phyloP scores from a whole-genome alignment of 2,329 filamentous ascomycete species.

The Didymella lethalis region DNA sequence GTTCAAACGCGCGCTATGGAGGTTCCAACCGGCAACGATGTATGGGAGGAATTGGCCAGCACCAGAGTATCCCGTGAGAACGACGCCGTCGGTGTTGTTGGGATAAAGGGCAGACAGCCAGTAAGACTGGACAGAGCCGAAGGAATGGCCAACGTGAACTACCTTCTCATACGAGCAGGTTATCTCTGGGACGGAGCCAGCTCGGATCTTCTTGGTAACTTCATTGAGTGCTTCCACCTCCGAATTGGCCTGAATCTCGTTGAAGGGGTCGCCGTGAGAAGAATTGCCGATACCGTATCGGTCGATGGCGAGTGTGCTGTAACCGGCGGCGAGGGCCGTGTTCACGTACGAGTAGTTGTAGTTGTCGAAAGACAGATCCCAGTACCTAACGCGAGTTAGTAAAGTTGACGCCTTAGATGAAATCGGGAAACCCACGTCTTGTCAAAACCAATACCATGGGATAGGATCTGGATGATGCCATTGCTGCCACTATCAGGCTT shows the following conservation, averaged over 20 bases:
- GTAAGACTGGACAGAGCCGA: conserved; percentile 67
- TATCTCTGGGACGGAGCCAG: conserved; percentile 56
- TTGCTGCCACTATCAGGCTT: conserved; percentile 55
- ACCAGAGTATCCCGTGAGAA: conserved; percentile 68
- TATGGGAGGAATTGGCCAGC: conserved; percentile 54
- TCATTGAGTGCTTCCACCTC: conserved; percentile 66
- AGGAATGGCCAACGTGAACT: conserved; percentile 70
- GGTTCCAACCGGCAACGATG: conserved; percentile 59
- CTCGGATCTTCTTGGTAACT: conserved; percentile 61
- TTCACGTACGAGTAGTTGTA: conserved; percentile 70
- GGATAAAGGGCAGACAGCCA: conserved; percentile 62
- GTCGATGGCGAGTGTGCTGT: conserved; percentile 68
- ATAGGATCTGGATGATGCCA: conserved; percentile 58
- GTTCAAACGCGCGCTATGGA: conserved; percentile 56
- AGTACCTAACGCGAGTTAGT: conserved; percentile 58
- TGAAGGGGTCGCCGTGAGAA: conserved; percentile 65
- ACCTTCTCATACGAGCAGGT: conserved; percentile 53
- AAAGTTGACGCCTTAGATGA: neutral
- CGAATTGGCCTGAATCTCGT: conserved; percentile 65
- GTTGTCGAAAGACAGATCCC: conserved; percentile 65
- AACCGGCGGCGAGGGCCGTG: conserved; percentile 63
- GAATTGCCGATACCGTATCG: conserved; percentile 68
- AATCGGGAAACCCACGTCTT: conserved; percentile 49
- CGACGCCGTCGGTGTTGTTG: conserved; percentile 63
- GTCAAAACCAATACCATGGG: conserved; percentile 64